Evolutionary conservation across 169 alveolate genomes (phyloP).

Genomic region (Plasmodium sp.): DNA sequence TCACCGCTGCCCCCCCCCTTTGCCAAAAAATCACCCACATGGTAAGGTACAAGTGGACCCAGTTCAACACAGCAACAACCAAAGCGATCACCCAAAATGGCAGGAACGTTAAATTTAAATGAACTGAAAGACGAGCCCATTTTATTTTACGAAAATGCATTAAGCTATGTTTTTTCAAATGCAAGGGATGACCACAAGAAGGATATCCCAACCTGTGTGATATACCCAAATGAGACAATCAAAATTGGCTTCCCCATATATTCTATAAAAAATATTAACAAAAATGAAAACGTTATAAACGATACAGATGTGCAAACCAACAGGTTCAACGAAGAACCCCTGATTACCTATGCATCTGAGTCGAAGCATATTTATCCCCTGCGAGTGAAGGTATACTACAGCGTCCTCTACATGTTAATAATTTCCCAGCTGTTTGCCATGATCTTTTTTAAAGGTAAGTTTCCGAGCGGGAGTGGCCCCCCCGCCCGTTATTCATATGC

Average conservation of each 20-base stretch:
- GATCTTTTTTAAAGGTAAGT: constrained; percentile 51
- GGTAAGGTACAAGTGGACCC: constrained; percentile 1
- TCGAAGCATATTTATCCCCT: constrained; percentile 55
- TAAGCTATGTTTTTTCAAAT: constrained; percentile 70
- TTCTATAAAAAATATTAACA: constrained; percentile 66
- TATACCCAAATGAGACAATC: constrained; percentile 46
- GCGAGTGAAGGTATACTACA: constrained; percentile 25
- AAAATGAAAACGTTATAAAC: constrained; percentile 39
- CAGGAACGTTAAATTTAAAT: constrained; percentile 66
- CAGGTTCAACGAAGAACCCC: constrained; percentile 70
- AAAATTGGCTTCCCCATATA: constrained; percentile 63
- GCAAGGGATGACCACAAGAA: constrained; percentile 55
- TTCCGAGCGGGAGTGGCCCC: neutral
- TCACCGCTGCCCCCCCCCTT: neutral
- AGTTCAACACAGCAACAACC: neutral
- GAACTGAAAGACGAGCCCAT: constrained; percentile 74
- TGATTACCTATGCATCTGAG: constrained; percentile 60
- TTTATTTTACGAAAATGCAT: constrained; percentile 72
- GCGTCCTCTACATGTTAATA: constrained; percentile 29
- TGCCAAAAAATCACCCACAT: neutral
- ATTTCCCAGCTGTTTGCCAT: constrained; percentile 1
- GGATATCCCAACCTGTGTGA: constrained; percentile 62
- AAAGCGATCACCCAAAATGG: constrained; percentile 21
- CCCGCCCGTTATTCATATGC: neutral
- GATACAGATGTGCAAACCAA: constrained; percentile 36